These are phyloP conservation scores for Quillaja saponaria DNA, from an alignment of 306 rosid species.

Conservation along the genomic window DNA sequence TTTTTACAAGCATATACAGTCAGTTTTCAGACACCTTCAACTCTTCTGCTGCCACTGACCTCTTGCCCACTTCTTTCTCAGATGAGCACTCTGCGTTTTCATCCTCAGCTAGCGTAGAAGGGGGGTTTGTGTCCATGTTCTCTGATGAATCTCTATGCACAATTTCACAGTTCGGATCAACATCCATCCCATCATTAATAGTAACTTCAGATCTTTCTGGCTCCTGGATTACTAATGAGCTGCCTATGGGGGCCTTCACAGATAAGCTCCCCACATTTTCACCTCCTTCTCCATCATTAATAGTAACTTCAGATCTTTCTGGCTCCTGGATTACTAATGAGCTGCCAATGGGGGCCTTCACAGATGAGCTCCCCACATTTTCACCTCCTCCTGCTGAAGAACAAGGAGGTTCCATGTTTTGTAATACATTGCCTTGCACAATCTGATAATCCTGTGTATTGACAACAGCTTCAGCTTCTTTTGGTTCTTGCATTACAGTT, in stretches of 20 bases:
- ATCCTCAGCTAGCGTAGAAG: slow-evolving; percentile 4
- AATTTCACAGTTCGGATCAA: not conserved
- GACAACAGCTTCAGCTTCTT: too few species aligned
- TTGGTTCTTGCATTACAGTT: slow-evolving; percentile 1
- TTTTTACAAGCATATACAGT: slow-evolving; percentile 3
- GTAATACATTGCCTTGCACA: too few species aligned
- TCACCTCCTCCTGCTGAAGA: too few species aligned
- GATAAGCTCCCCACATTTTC: too few species aligned
- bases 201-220: slow-evolving; percentile 24
- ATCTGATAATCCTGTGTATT: too few species aligned
- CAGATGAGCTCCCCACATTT: too few species aligned
- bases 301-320: slow-evolving; percentile 25
- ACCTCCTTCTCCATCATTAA: slow-evolving; percentile 23
- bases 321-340: not conserved
- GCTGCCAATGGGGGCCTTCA: too few species aligned
- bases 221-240: too few species aligned
- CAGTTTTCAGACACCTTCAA: not conserved
- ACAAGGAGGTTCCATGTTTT: too few species aligned
- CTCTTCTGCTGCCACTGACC: slow-evolving; percentile 11
- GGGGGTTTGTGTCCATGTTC: not conserved
- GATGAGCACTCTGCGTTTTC: slow-evolving; percentile 6
- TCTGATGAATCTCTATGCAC: slow-evolving; percentile 1
- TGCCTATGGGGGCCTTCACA: too few species aligned
- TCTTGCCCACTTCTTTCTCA: slow-evolving; percentile 10
- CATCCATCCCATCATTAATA: slow-evolving; percentile 22